These are phyloP conservation scores for Ceratobasidium sp. DNA, from an alignment of 1,284 basidiomycete genomes.

Conservation along the genomic window DNA sequence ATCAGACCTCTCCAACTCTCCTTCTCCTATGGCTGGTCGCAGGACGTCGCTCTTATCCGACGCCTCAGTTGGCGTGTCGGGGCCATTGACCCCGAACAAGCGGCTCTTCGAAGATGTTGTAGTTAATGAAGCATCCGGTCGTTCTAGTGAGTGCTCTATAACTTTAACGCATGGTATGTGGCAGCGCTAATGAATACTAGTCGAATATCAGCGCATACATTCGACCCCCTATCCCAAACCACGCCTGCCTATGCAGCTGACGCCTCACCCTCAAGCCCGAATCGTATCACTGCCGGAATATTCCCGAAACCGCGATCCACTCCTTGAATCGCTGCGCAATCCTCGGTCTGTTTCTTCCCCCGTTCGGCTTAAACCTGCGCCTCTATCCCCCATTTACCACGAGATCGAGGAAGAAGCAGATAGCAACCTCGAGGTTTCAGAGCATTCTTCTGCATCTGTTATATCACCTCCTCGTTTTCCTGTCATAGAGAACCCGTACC, in stretches of 20 bases:
- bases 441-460: conserved; percentile 1
- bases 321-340: conserved; percentile 35
- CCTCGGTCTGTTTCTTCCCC: conserved; percentile 33
- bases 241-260: conserved; percentile 21
- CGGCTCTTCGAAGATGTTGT: background rate
- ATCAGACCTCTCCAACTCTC: conserved; percentile 13
- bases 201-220: conserved; percentile 36
- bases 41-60: conserved; percentile 7
- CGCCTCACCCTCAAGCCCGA: conserved; percentile 30
- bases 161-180: background rate
- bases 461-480: conserved; percentile 5
- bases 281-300: conserved; percentile 26
- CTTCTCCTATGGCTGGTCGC: conserved; percentile 7
- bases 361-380: conserved; percentile 18
- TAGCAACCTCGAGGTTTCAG: conserved; percentile 4
- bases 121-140: background rate
- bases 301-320: conserved; percentile 28
- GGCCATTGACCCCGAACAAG: conserved; percentile 24
- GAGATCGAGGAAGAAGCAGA: background rate
- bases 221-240: conserved; percentile 34
- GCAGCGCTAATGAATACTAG: background rate
- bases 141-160: background rate
- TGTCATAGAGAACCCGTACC: background rate
- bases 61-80: background rate
- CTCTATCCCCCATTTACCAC: conserved; percentile 23